phyloP scores from a whole-genome alignment of 108 stramenopile genomes.

The Skeletonema potamos region DNA sequence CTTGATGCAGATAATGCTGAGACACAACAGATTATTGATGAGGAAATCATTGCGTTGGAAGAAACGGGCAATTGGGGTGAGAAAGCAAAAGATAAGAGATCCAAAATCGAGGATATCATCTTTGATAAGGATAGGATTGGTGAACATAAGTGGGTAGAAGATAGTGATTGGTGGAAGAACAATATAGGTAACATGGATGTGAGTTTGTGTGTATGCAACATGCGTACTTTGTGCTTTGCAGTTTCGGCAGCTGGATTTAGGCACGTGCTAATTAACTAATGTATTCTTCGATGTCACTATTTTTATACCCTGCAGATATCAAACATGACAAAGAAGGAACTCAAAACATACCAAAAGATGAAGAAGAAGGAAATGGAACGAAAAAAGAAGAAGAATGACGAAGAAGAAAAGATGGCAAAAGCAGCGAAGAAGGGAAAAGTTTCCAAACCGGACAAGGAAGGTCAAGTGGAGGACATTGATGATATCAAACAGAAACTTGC shows the following conservation, averaged over 20 bases:
- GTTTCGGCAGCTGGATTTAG: no score
- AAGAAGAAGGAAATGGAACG: slow-evolving; percentile 12
- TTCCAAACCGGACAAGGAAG: background rate
- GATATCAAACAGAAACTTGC: slow-evolving; percentile 23
- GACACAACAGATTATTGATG: slow-evolving; percentile 35
- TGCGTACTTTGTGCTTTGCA: no score
- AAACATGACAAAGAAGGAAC: slow-evolving; percentile 16
- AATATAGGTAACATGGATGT: slow-evolving; percentile 29
- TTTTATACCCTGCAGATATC: background rate
- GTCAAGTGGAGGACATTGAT: slow-evolving; percentile 15
- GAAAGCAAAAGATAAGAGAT: slow-evolving; percentile 2
- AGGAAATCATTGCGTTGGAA: slow-evolving; percentile 31
- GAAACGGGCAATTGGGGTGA: slow-evolving; percentile 36
- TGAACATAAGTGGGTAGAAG: slow-evolving; percentile 22
- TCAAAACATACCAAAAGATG: slow-evolving; percentile 3
- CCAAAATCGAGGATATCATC: slow-evolving; percentile 12
- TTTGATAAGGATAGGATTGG: slow-evolving; percentile 20
- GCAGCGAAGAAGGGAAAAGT: slow-evolving; percentile 4
- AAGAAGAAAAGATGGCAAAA: slow-evolving; percentile 23
- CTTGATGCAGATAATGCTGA: slow-evolving; percentile 51
- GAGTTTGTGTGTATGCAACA: no score
- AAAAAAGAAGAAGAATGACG: slow-evolving; percentile 1
- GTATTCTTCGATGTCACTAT: background rate
- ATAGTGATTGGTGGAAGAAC: slow-evolving; percentile 37
- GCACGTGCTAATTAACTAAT: no score